Evolutionary conservation across 1,139 yeast species (phyloP).

Genomic region (Eremothecium sinecaudum): DNA sequence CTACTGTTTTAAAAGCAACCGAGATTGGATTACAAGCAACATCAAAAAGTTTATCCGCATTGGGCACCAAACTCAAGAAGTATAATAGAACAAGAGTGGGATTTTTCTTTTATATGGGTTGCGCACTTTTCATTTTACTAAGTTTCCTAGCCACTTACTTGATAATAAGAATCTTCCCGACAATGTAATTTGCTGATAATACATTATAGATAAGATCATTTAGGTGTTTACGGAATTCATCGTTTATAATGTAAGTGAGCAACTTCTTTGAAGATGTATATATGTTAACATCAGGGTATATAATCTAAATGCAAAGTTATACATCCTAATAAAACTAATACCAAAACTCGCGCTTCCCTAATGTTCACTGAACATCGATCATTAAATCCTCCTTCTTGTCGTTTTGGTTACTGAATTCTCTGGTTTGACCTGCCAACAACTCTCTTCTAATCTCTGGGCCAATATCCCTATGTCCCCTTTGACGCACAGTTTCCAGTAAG

Average conservation of each 20-base stretch:
- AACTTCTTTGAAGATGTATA: background rate
- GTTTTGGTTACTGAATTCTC: slow-evolving; percentile 31
- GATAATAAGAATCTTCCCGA: slow-evolving; percentile 34
- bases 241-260: too few species aligned
- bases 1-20: slow-evolving; percentile 33
- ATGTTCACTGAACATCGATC: slow-evolving; percentile 30
- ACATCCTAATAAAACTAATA: background rate
- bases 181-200: too few species aligned
- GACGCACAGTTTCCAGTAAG: slow-evolving; percentile 80
- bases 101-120: slow-evolving; percentile 27
- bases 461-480: slow-evolving; percentile 77
- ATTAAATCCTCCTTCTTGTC: slow-evolving; percentile 24
- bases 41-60: slow-evolving; percentile 27
- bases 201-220: too few species aligned
- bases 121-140: slow-evolving; percentile 24
- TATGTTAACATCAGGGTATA: slow-evolving; percentile 6
- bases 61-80: slow-evolving; percentile 26
- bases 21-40: slow-evolving; percentile 34
- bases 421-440: slow-evolving; percentile 65
- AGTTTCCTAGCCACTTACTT: slow-evolving; percentile 30
- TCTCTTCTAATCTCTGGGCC: slow-evolving; percentile 96
- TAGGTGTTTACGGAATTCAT: too few species aligned
- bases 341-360: background rate
- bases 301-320: slow-evolving; percentile 4
- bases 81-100: slow-evolving; percentile 31